Base-by-base conservation (phyloP, 768 basidiomycete genomes). In the Boletellus ananas region DNA sequence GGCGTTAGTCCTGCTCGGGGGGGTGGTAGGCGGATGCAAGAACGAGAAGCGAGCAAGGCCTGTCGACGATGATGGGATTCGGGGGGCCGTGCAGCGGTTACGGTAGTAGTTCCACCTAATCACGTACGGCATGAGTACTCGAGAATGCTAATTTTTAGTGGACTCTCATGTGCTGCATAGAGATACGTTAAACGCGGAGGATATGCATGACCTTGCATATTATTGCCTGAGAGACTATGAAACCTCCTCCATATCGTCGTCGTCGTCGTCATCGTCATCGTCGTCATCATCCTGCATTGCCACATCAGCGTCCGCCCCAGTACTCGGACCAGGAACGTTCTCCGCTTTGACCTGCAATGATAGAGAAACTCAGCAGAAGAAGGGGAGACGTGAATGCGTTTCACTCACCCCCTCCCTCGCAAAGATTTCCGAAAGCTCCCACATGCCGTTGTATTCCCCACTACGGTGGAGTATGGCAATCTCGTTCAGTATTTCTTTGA, bases 401-500 rank as follows among this genome's bases (percentile, higher is more conserved):
- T 18, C 8, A 72, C 78, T 54, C 45, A 84, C 80, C 68, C 78
- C 80, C 18, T 76, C 78, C 50, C 80, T 81, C 57, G 83, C 84
- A 67, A 79, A 90, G 56, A 79, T 83, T 44, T 84, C 81, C 59
- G 84, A 82, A 56, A 93, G 76, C 66, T 90, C 86, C 84, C 85
- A 94, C 52, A 83, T 69, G 9, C 89, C 89, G 44, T 85, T 87
- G 63, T 79, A 73, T 68, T 94, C 90, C 34, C 92, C 92, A 40
- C 81, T 83, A 44, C 85, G 81, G 64, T 91, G 83, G 41, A 92
- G 73, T 47, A 74, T 79, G 4, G 85, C 92, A 43, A 94, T 84
- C 55, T 90, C 87, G 25, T 71, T 72, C 27, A 95, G 71, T 3
- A 87, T 82, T 58, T 94, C 90, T 62, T 91, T 91, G 55, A 95